These are phyloP conservation scores for Thelonectria rubi DNA, from an alignment of 2,329 filamentous ascomycete genomes.

Conservation along the genomic window DNA sequence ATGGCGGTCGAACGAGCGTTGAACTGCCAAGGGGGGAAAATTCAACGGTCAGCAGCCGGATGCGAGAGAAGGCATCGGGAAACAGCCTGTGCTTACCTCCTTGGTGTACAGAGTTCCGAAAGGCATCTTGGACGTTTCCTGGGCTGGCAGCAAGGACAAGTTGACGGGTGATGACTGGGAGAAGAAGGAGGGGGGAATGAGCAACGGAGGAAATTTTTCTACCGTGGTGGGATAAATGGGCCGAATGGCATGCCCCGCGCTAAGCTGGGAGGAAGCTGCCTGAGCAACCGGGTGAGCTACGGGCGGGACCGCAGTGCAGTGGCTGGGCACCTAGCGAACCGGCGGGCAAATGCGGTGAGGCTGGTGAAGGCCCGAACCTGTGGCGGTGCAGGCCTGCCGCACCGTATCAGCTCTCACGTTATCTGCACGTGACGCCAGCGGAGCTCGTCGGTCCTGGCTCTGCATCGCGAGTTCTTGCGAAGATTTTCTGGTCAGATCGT, in stretches of 20 bases:
- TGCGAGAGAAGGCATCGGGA: conserved; percentile 32
- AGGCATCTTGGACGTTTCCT: conserved; percentile 73
- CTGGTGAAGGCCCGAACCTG: conserved; percentile 6
- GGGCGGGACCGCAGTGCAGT: conserved; percentile 16
- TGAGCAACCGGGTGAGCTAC: conserved; percentile 34
- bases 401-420: conserved; percentile 4
- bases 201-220: conserved; percentile 48
- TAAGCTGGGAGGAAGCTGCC: conserved; percentile 40
- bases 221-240: conserved; percentile 37
- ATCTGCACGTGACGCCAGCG: conserved; percentile 40
- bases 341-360: conserved; percentile 29
- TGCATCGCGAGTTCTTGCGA: conserved; percentile 32
- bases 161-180: conserved; percentile 36
- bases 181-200: conserved; percentile 35
- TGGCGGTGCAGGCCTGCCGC: conserved; percentile 21
- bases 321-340: conserved; percentile 23
- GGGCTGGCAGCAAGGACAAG: conserved; percentile 42
- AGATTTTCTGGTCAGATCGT: conserved; percentile 41
- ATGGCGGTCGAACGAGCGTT: conserved; percentile 92
- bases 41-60: conserved; percentile 46
- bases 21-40: conserved; percentile 62
- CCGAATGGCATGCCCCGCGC: conserved; percentile 48
- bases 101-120: conserved; percentile 98
- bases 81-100: conserved; percentile 64
- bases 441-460: conserved; percentile 29